Conservation (phyloP, 768 basidiomycete species). For the Cystofilobasidium bisporidii region DNA sequence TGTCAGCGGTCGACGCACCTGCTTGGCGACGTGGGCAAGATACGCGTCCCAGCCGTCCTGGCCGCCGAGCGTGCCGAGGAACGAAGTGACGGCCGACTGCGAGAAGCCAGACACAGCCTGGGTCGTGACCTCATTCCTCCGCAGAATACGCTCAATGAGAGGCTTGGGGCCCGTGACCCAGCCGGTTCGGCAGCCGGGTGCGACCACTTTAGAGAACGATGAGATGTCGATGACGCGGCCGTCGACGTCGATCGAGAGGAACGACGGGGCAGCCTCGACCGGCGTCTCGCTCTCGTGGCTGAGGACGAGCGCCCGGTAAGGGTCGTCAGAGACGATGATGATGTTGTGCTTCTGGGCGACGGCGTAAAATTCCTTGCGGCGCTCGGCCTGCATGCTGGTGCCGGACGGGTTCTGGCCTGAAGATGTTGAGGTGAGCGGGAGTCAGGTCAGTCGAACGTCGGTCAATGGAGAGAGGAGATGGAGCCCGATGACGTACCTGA, state of each 20-base stretch:
- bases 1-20: neutral
- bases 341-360: constrained; percentile 25
- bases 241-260: constrained; percentile 25
- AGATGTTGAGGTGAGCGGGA: no score
- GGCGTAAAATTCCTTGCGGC: constrained; percentile 18
- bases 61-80: constrained; percentile 24
- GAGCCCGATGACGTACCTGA: no score
- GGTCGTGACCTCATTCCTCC: constrained; percentile 25
- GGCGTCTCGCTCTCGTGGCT: constrained; percentile 1
- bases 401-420: constrained; percentile 24
- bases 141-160: constrained; percentile 17
- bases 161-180: constrained; percentile 21
- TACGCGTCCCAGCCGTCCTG: constrained; percentile 22
- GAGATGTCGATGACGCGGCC: constrained; percentile 24
- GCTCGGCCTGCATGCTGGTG: constrained; percentile 9
- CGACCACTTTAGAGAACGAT: constrained; percentile 18
- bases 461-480: no score
- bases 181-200: constrained; percentile 17
- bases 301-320: constrained; percentile 17
- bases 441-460: no score
- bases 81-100: constrained; percentile 15
- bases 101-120: constrained; percentile 26
- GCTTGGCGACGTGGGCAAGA: constrained; percentile 16
- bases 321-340: constrained; percentile 18
- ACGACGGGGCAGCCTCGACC: neutral